Percentiles rank a stretch among this genome's conserved stretches.
These are phyloP conservation scores for Coelomomyces lativittatus DNA, from an alignment of 371 early-diverging fungal genomes.

Conservation along the genomic window DNA sequence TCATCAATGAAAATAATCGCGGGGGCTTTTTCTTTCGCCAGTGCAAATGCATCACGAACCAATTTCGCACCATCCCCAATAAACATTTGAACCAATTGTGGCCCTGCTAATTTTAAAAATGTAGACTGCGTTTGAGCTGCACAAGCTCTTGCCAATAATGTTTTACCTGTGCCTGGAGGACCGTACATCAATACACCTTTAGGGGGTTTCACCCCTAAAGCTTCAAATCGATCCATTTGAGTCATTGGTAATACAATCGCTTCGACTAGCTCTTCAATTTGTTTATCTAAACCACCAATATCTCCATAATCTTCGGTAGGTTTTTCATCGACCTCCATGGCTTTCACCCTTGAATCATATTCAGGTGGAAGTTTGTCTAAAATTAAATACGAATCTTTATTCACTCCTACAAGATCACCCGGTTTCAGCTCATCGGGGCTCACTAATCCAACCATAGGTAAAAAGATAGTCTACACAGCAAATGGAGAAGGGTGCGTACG, in stretches of 20 bases:
- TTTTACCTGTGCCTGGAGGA: slow-evolving; percentile 84
- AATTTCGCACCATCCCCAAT: slow-evolving; percentile 99
- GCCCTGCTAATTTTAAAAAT: slow-evolving; percentile 92
- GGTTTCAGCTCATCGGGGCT: slow-evolving; percentile 81
- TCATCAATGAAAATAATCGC: slow-evolving; percentile 99
- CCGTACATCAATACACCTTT: slow-evolving; percentile 58
- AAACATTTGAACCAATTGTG: slow-evolving; percentile 98
- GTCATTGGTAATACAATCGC: slow-evolving; percentile 97
- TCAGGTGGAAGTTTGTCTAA: slow-evolving; percentile 96
- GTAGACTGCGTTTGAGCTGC: slow-evolving; percentile 94
- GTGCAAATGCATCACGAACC: slow-evolving; percentile 94
- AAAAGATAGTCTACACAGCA: slow-evolving; percentile 82
- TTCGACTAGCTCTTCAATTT: slow-evolving; percentile 97
- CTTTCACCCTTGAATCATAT: slow-evolving; percentile 97
- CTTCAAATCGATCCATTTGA: slow-evolving; percentile 88
- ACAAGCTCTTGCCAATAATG: slow-evolving; percentile 80
- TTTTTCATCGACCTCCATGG: slow-evolving; percentile 99
- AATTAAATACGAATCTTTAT: slow-evolving; percentile 97
- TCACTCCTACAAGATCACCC: slow-evolving; percentile 98
- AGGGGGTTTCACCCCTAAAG: slow-evolving; percentile 91
- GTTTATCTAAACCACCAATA: slow-evolving; percentile 96
- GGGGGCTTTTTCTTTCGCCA: slow-evolving; percentile 97
- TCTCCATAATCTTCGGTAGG: slow-evolving; percentile 98
- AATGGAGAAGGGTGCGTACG: background rate
- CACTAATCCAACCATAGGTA: slow-evolving; percentile 96